Conservation (phyloP, 768 basidiomycete genomes). For the Phanerochaete carnosa region DNA sequence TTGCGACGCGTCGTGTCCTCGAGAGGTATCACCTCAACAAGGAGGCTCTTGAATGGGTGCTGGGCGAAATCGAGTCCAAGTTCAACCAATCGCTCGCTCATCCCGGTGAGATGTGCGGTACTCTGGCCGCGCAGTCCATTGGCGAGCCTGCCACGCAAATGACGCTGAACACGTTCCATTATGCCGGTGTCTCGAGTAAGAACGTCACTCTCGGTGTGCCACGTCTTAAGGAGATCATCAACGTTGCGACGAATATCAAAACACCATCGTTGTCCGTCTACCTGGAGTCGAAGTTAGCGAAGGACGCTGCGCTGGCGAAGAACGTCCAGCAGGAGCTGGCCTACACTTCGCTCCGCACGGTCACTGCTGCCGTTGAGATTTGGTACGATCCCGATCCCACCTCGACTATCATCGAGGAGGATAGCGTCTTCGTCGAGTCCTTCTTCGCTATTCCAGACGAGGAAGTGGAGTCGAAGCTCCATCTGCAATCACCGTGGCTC, state of each 20-base stretch:
- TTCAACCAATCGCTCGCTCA: conserved; percentile 92
- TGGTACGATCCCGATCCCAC: conserved; percentile 95
- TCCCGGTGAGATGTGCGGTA: conserved; percentile 99
- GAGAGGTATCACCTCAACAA: conserved; percentile 85
- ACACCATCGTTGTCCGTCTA: conserved; percentile 96
- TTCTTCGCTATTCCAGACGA: conserved; percentile 99
- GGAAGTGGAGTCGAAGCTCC: conserved; percentile 86
- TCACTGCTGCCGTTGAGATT: conserved; percentile 94
- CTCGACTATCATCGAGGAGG: conserved; percentile 94
- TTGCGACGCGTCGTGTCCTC: conserved; percentile 83
- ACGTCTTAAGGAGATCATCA: conserved; percentile 98
- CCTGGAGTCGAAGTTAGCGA: conserved; percentile 67
- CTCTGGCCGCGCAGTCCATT: conserved; percentile 95
- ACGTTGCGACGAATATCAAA: conserved; percentile 97
- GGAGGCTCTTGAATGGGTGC: conserved; percentile 97
- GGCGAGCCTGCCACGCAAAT: conserved; percentile 99
- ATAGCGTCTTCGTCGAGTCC: conserved; percentile 92
- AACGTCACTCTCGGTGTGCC: conserved; percentile 99
- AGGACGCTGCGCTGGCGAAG: conserved; percentile 66
- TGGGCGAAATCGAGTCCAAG: conserved; percentile 92
- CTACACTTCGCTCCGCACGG: conserved; percentile 89
- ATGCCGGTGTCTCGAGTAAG: conserved; percentile 99
- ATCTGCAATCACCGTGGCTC: conserved; percentile 94
- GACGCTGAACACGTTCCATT: conserved; percentile 99
- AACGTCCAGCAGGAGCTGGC: conserved; percentile 91